These are phyloP conservation scores for Trichophyton simii DNA, from an alignment of 2,329 filamentous ascomycete genomes.

Conservation along the genomic window DNA sequence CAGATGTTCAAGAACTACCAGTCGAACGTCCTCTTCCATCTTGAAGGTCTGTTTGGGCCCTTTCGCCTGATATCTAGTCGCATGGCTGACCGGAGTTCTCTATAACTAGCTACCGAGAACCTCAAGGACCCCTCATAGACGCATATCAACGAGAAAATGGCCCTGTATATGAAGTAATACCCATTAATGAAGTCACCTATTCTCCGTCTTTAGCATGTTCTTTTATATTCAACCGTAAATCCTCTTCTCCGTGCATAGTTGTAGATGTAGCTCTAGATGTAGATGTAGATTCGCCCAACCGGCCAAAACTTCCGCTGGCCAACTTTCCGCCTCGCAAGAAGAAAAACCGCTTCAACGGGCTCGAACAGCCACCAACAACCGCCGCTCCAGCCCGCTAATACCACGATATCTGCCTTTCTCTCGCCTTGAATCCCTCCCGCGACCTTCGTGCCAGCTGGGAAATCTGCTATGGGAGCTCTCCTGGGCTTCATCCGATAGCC, in stretches of 20 bases:
- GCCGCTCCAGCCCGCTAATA: background rate
- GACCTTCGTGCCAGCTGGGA: background rate
- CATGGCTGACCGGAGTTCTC: background rate
- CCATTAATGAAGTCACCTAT: background rate
- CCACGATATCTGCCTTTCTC: background rate
- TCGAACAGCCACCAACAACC: background rate
- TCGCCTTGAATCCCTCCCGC: background rate
- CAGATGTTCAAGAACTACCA: conserved; percentile 99
- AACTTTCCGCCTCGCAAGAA: background rate
- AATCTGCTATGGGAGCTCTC: background rate
- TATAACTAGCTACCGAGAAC: conserved; percentile 10
- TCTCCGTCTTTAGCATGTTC: background rate
- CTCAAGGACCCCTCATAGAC: conserved; percentile 8
- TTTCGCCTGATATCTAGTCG: background rate
- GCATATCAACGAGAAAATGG: background rate
- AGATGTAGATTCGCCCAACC: background rate
- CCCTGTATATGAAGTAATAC: background rate
- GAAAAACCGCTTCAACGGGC: background rate
- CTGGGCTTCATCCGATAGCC: background rate
- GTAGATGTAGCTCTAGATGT: background rate
- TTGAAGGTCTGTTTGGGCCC: conserved; percentile 57
- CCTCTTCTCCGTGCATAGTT: no score
- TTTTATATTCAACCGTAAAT: background rate
- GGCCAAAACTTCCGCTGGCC: background rate
- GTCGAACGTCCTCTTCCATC: conserved; percentile 90